Base-by-base conservation (phyloP, 139 green algal species). In the Microglena sp. region DNA sequence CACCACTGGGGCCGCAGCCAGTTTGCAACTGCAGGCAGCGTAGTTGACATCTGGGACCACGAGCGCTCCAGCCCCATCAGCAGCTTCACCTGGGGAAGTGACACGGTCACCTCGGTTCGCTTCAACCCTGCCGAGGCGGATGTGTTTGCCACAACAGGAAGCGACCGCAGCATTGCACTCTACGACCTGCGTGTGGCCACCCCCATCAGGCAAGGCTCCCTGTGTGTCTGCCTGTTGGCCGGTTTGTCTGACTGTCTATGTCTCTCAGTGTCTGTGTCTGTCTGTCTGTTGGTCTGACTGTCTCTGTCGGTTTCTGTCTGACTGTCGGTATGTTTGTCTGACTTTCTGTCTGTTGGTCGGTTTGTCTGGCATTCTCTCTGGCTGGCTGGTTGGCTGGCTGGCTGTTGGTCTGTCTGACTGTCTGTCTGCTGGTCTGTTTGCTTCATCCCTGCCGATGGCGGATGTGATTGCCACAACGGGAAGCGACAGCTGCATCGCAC, bases 101-200 rank as follows among this genome's bases (percentile, higher is more conserved):
- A 99, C 60, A 89, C 83, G 0, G 74, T 97, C 30, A 83, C 74
- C 7, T 89, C 84, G 4, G 82, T 95, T 11, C 85, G 90, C 33
- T 98, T 96, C 81, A 98, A 98, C 78, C 90, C 94, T 33, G 81
- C 86, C 1, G 89, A 99, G 73, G 69, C 87, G 0, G 89, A 99
- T 50, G 45, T 98, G 21, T 91, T 99, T 64, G 91, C 87, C 34
- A 90, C 80, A 21, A 89, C 83, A 0, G 91, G 85, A 68, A 88
- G 68, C 50, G 94, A 99, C 78, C 86, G 94, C n/a, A 80, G 77
- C 66, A 85, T 99, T 5, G 87, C 82, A 24, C 72, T 99, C 56
- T 99, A 99, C 71, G 94, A 99, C 78, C 65, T 99, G 66, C 83
- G 94, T 18, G 70, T 62, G 26, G 55, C 66, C 57, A 93, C 84